A percentile compares a stretch with the other conserved stretches of the same genome.
These are phyloP conservation scores for Notholithocarpus densiflorus DNA, from an alignment of 306 rosid species.

Conservation along the genomic window DNA sequence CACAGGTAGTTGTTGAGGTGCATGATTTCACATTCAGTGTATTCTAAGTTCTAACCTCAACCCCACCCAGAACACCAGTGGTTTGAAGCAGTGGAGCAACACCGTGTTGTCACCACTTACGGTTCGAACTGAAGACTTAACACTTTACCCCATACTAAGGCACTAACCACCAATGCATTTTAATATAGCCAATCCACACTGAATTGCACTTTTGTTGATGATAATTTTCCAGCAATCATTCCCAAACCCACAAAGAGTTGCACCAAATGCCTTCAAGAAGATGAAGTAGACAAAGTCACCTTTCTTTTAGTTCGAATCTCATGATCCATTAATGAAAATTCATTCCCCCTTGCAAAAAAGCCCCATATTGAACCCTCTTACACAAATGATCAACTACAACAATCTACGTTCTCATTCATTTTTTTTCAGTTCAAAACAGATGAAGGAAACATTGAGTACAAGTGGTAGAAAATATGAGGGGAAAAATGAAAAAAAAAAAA, in stretches of 20 bases:
- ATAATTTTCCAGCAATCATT: not conserved
- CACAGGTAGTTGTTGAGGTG: no score
- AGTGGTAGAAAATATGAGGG: not conserved
- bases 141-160: no score
- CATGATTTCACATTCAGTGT: no score
- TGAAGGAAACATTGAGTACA: not conserved
- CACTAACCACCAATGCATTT: no score
- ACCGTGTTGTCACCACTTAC: no score
- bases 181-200: no score
- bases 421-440: not conserved
- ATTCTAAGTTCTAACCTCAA: no score
- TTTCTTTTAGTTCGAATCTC: not conserved
- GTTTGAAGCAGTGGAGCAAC: no score
- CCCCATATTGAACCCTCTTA: not conserved
- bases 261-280: not conserved
- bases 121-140: no score
- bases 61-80: no score
- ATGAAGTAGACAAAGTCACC: not conserved
- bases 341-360: not conserved
- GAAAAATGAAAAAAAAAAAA: not conserved
- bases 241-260: not conserved
- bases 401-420: not conserved
- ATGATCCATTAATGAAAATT: not conserved
- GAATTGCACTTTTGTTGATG: not conserved
- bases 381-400: slow-evolving; percentile 2